Percentiles rank a stretch among this genome's conserved stretches.
Conservation (phyloP, 1,284 basidiomycete genomes). For the Irpex sp. region DNA sequence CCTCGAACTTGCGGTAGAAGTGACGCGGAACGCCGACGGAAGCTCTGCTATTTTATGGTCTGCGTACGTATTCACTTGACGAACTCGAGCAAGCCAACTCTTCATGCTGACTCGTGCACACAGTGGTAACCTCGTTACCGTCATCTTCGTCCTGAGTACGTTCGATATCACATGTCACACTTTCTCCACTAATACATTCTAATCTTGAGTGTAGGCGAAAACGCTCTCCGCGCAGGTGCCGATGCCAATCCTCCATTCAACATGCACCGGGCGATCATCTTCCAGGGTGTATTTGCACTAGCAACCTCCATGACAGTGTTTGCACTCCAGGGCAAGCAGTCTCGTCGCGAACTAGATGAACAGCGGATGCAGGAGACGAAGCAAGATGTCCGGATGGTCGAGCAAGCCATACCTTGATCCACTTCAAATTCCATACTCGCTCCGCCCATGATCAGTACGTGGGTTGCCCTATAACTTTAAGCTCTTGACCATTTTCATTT, state of each 20-base stretch:
- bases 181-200: background rate
- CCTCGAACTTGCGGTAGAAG: constrained; percentile 71
- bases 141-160: constrained; percentile 66
- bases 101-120: background rate
- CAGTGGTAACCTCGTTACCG: constrained; percentile 61
- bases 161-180: constrained; percentile 5
- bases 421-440: no score
- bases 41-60: constrained; percentile 75
- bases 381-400: background rate
- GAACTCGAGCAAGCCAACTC: background rate
- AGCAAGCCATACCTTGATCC: background rate
- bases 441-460: no score
- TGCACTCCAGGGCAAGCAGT: constrained; percentile 54
- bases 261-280: constrained; percentile 61
- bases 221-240: constrained; percentile 57
- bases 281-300: constrained; percentile 51
- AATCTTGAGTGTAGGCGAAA: constrained; percentile 40
- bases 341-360: constrained; percentile 56
- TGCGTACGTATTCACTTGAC: constrained; percentile 36
- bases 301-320: constrained; percentile 37
- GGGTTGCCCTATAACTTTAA: no score
- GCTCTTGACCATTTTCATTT: no score
- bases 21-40: constrained; percentile 73
- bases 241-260: constrained; percentile 63
- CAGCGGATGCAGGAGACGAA: constrained; percentile 16